Conservation (phyloP, 805 yeast genomes). For the Isabelozyma heimii region DNA sequence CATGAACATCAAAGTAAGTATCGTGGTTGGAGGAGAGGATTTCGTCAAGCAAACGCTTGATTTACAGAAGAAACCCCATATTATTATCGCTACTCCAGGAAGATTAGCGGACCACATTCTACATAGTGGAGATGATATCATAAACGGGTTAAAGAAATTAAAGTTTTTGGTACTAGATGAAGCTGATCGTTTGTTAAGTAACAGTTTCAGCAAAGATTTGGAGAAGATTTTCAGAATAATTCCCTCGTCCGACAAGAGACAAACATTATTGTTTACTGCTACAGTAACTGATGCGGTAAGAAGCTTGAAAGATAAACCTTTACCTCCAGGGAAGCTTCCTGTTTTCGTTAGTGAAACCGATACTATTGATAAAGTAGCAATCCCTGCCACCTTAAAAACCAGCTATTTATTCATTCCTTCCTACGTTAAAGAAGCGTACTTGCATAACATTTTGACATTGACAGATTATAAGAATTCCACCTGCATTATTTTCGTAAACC, state of each 20-base stretch:
- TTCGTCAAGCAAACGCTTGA: constrained; percentile 84
- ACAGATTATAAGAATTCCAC: constrained; percentile 63
- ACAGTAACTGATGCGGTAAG: constrained; percentile 93
- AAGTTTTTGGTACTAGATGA: constrained; percentile 88
- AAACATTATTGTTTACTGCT: constrained; percentile 90
- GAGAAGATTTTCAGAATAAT: constrained; percentile 66
- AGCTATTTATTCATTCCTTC: constrained; percentile 77
- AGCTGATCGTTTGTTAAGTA: constrained; percentile 87
- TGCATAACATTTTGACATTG: constrained; percentile 63
- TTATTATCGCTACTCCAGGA: constrained; percentile 96
- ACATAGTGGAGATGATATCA: constrained; percentile 85
- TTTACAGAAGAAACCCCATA: constrained; percentile 83
- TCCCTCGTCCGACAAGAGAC: constrained; percentile 72
- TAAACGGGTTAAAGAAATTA: constrained; percentile 72
- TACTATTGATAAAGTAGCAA: constrained; percentile 68
- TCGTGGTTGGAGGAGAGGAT: constrained; percentile 94
- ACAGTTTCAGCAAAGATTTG: constrained; percentile 79
- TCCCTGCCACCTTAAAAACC: constrained; percentile 70
- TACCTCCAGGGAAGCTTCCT: constrained; percentile 51
- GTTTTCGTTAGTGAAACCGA: constrained; percentile 76
- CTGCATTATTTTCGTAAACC: constrained; percentile 85
- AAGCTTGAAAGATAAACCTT: constrained; percentile 63
- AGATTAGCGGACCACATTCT: constrained; percentile 88
- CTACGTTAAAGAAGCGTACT: constrained; percentile 85
- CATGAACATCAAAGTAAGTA: constrained; percentile 78